Percentiles rank a stretch among this genome's conserved stretches.
Conservation (phyloP, 2,329 filamentous ascomycete genomes). For the Penicillium hesseltinei region DNA sequence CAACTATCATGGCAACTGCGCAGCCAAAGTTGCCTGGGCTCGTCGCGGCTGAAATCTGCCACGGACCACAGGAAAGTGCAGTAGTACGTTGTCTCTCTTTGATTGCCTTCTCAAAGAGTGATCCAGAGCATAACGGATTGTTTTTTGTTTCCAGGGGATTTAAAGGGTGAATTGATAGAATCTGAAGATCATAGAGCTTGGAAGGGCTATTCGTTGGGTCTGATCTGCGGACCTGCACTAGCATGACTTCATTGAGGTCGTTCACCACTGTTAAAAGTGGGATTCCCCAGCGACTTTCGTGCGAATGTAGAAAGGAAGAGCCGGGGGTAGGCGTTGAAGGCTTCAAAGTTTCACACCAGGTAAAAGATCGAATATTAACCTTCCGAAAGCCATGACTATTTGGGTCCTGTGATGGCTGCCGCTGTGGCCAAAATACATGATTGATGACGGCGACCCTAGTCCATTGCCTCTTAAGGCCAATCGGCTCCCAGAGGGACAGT, state of each 20-base stretch:
- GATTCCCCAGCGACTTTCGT: conserved; percentile 36
- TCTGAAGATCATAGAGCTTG: conserved; percentile 24
- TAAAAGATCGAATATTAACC: conserved; percentile 40
- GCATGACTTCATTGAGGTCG: conserved; percentile 39
- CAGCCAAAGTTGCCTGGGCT: conserved; percentile 5
- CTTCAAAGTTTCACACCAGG: conserved; percentile 40
- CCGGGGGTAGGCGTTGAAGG: conserved; percentile 9
- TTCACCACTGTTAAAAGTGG: conserved; percentile 39
- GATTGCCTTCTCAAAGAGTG: conserved; percentile 32
- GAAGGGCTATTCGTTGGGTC: conserved; percentile 1
- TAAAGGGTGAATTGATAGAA: conserved; percentile 27
- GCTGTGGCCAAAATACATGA: conserved; percentile 45
- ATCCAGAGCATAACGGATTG: conserved; percentile 23
- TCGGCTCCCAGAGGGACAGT: conserved; percentile 56
- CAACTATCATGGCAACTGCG: conserved; percentile 28
- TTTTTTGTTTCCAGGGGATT: conserved; percentile 3
- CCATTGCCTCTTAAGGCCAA: conserved; percentile 51
- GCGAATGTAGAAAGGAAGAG: conserved; percentile 5
- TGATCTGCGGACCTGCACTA: conserved; percentile 28
- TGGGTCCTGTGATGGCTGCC: conserved; percentile 21
- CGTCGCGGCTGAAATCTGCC: conserved; percentile 20
- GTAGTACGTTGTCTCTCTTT: conserved; percentile 25
- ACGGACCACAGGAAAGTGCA: conserved; percentile 35
- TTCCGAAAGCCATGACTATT: conserved; percentile 28
- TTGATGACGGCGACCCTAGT: conserved; percentile 55